Evolutionary conservation across 495 filamentous ascomycete genomes (phyloP), one percentile per base, ranked within the genome.

Genomic region (Hypomontagnella monticulosa): DNA sequence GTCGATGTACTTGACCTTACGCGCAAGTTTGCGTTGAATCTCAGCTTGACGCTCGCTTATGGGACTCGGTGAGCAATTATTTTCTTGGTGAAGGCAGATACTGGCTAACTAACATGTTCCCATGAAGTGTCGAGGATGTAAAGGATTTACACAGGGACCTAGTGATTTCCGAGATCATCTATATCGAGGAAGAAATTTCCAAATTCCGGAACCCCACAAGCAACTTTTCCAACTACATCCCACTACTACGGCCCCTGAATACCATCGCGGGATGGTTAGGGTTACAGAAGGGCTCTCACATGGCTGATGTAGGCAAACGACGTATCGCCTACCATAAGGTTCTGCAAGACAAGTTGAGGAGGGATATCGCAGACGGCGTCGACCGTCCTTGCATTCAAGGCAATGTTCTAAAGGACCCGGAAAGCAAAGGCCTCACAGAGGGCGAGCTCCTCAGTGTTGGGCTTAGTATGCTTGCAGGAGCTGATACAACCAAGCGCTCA

Each of bases 171-270:
- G 87, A 90, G 67, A 89, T 91, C 58, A 79, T 83, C 30, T 81
- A 85, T 36, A 87, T 89, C 10, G 88, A 91, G 70, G 78, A 87
- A 19, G 83, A 81, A 7, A 82, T 91, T 46, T 84, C 82, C 14
- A 88, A 89, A 59, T 88, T 89, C 71, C 81, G 88, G 43, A 85
- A 82, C 37, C 89, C 88, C 0, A 87, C 84, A 51, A 89, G 89
- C 73, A 89, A 89, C 70, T 89, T 84, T 84, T 86, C 88, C 63
- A 87, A 91, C 66, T 90, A 90, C 69, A 84, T 91, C 44, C 88
- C 88, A 0, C 63, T 89, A 46, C 69, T 91, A 57, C 80, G 88
- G 12, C 73, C 89, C 20, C 74, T 83, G 14, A 80, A 85, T 6
- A 84, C 50, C 5, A 19, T 64, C 4, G 66, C 61, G 0, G 60